Percentiles rank a stretch among this genome's conserved stretches.
Conservation (phyloP, 1,139 yeast species). For the Suhomyces anneliseae region DNA sequence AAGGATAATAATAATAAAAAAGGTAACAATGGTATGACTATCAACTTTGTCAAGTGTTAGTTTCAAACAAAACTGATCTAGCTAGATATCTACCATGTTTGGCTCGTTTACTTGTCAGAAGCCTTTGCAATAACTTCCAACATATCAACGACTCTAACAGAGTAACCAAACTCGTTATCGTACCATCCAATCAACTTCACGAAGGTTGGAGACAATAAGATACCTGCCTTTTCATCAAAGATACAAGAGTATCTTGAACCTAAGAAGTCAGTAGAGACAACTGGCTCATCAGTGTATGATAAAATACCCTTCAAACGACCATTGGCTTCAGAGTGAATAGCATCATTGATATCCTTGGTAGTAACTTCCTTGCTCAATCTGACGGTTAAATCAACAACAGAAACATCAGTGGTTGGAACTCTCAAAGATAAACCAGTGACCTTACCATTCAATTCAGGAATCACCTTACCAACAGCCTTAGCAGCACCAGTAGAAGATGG, state of each 20-base stretch:
- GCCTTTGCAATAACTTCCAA: constrained; percentile 12
- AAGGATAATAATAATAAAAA: too few species aligned
- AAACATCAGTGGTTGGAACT: constrained; percentile 25
- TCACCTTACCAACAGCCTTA: constrained; percentile 26
- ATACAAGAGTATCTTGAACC: constrained; percentile 21
- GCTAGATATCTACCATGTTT: too few species aligned
- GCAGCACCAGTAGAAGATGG: constrained; percentile 27
- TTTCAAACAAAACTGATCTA: neutral
- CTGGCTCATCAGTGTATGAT: constrained; percentile 24
- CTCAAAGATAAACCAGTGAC: constrained; percentile 25
- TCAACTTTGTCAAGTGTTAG: too few species aligned
- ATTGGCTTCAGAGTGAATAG: constrained; percentile 21
- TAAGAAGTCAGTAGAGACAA: constrained; percentile 24
- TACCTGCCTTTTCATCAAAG: constrained; percentile 25
- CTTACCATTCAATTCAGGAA: constrained; percentile 25
- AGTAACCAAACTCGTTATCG: constrained; percentile 26
- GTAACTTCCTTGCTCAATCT: constrained; percentile 20
- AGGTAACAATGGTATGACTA: too few species aligned
- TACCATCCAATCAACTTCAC: constrained; percentile 26
- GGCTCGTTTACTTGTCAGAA: too few species aligned
- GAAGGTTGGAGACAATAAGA: constrained; percentile 25
- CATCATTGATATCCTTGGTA: constrained; percentile 22
- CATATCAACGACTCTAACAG: constrained; percentile 26
- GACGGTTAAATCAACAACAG: constrained; percentile 26
- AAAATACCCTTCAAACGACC: constrained; percentile 22